Conservation (phyloP, 2,329 filamentous ascomycete species). For the Phialophora chinensis region DNA sequence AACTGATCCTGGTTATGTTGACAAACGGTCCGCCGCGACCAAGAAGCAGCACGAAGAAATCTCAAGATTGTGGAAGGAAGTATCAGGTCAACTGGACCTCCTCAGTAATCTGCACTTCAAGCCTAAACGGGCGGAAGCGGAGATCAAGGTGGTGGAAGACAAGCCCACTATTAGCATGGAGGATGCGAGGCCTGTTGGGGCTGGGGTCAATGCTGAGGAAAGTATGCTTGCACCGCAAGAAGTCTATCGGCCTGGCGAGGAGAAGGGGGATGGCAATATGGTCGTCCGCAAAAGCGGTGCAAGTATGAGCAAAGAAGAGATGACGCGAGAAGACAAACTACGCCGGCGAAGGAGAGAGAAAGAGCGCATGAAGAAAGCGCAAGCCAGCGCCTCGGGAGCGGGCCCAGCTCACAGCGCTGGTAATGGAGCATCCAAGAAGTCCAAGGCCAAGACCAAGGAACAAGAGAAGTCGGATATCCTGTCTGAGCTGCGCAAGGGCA, state of each 20-base stretch:
- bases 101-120: constrained; percentile 95
- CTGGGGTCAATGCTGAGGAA: constrained; percentile 68
- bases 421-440: constrained; percentile 42
- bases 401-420: constrained; percentile 39
- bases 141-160: constrained; percentile 84
- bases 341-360: constrained; percentile 79
- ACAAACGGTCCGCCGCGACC: constrained; percentile 80
- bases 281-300: constrained; percentile 32
- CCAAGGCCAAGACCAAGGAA: constrained; percentile 40
- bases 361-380: constrained; percentile 71
- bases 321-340: constrained; percentile 84
- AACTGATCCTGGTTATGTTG: constrained; percentile 79
- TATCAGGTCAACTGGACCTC: constrained; percentile 80
- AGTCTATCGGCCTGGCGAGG: constrained; percentile 81
- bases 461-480: constrained; percentile 61
- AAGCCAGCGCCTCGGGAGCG: constrained; percentile 52
- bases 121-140: constrained; percentile 81
- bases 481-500: constrained; percentile 77
- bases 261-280: constrained; percentile 43
- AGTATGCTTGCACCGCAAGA: constrained; percentile 92
- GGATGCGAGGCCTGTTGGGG: constrained; percentile 85
- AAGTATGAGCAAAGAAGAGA: constrained; percentile 81
- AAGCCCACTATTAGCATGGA: constrained; percentile 94
- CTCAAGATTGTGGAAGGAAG: constrained; percentile 78
- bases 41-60: constrained; percentile 84